Percentiles rank a stretch among this genome's conserved stretches.
These are phyloP conservation scores for Mycena alexandri DNA, from an alignment of 768 basidiomycete species.

Conservation along the genomic window DNA sequence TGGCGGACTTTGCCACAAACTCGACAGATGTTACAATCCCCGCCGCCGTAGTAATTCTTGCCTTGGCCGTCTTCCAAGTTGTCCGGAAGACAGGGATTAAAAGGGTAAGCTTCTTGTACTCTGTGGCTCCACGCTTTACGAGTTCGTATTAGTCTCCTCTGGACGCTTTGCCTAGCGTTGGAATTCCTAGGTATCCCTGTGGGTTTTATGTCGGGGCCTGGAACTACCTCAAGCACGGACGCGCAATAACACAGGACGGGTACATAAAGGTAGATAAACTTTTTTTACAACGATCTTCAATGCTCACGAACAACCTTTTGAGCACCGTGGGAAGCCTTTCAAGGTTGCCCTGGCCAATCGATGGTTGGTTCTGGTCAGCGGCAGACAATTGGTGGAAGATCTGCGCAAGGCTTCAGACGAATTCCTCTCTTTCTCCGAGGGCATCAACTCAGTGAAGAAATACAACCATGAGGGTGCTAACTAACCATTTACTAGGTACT, in stretches of 20 bases:
- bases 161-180: slow-evolving; percentile 5
- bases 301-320: too few relatives aligned
- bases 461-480: not conserved
- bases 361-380: slow-evolving; percentile 57
- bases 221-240: slow-evolving; percentile 24
- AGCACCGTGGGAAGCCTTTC: slow-evolving; percentile 29
- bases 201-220: slow-evolving; percentile 28
- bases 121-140: not conserved
- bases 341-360: slow-evolving; percentile 30
- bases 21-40: too few relatives aligned
- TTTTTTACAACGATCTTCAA: too few relatives aligned
- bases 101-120: not conserved
- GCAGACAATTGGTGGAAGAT: slow-evolving; percentile 51
- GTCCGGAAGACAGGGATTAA: not conserved
- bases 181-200: slow-evolving; percentile 12
- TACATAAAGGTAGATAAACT: slow-evolving; percentile 23
- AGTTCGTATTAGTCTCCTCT: not conserved
- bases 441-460: slow-evolving; percentile 48
- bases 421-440: slow-evolving; percentile 49
- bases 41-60: not conserved
- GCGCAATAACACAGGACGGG: slow-evolving; percentile 25
- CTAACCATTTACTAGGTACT: slow-evolving; percentile 45
- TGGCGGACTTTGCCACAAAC: too few relatives aligned
- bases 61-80: not conserved
- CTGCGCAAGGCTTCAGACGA: slow-evolving; percentile 54